Conservation (phyloP, 2,329 filamentous ascomycete genomes). For the Rhynchosporium secalis region DNA sequence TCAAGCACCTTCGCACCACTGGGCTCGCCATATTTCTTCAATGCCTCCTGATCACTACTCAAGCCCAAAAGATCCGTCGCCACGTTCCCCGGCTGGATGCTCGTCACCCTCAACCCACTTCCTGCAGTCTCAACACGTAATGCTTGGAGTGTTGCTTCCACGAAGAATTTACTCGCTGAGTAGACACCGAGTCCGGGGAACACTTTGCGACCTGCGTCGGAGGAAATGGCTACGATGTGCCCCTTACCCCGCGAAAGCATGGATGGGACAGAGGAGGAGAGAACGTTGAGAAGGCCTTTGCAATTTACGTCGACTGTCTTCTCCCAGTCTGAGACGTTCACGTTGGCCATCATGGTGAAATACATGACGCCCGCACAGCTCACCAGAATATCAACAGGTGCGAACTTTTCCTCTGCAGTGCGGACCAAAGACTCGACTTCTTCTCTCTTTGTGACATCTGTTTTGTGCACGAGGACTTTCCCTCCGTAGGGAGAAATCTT, state of each 20-base stretch:
- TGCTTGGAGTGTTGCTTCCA: conserved; percentile 76
- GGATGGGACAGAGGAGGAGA: conserved; percentile 66
- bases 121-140: conserved; percentile 76
- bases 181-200: conserved; percentile 82
- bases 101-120: conserved; percentile 69
- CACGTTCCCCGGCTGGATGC: conserved; percentile 76
- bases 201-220: conserved; percentile 77
- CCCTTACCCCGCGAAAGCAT: conserved; percentile 71
- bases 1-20: conserved; percentile 74
- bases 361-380: conserved; percentile 85
- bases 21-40: conserved; percentile 77
- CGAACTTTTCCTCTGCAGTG: conserved; percentile 60
- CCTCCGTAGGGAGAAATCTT: conserved; percentile 57
- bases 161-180: conserved; percentile 82
- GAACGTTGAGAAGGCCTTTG: conserved; percentile 75
- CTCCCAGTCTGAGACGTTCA: conserved; percentile 73
- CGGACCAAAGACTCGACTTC: conserved; percentile 68
- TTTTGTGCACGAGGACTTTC: conserved; percentile 67
- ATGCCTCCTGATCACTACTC: conserved; percentile 72
- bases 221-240: conserved; percentile 80
- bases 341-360: conserved; percentile 83
- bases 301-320: conserved; percentile 83
- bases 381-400: conserved; percentile 75
- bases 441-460: conserved; percentile 67
- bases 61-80: conserved; percentile 71